Evolutionary conservation across 1,284 basidiomycete species (phyloP), one percentile per base, ranked within the genome.

Genomic region (Melampsora abietis-canadensis): DNA sequence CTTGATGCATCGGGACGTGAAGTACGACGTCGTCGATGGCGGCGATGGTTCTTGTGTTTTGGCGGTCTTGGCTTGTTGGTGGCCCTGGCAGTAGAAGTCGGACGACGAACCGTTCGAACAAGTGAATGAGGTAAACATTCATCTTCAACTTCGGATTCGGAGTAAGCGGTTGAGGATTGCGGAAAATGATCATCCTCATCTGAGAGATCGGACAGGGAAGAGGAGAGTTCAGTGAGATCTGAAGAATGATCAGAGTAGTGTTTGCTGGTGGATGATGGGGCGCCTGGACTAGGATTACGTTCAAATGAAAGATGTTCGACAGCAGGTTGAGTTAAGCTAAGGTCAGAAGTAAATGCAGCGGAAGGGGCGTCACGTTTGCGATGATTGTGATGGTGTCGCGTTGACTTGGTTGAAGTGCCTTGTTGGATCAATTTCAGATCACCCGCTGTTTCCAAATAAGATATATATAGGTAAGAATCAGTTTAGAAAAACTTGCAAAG

Each of bases 371-470:
- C 44, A 24, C 51, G 66, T 40, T 37, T n/a, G 8, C 60, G 66
- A 21, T 34, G 65, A 37, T 10, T 57, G 27, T 21, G 54, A 14
- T 40, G 51, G 4, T 40, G 17, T 14, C 46, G 51, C 10, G 66
- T 60, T 46, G n/a, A 10, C 44, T 30, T 60, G 15, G 40, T 17
- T 60, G 62, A 21, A 31, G 21, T 65, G 60, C 69, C 61, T 57
- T 72, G 46, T 37, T 72, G 69, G 24, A 72, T 72, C 37, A 72
- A 57, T 57, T 64, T 72, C 34, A 72, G 21, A 40, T 72, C 69
- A 15, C 47, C 61, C 30, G 62, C 69, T 72, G 34, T 30, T 46
- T 14, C n/a, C 47, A 64, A 46, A 34, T 30, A 19, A 70, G 17
- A 19, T 44, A n/a, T 30, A 40, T 21, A 44, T 6, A 57, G 17